phyloP scores from a whole-genome alignment of 2,329 filamentous ascomycete species.

The Pseudopithomyces chartarum region DNA sequence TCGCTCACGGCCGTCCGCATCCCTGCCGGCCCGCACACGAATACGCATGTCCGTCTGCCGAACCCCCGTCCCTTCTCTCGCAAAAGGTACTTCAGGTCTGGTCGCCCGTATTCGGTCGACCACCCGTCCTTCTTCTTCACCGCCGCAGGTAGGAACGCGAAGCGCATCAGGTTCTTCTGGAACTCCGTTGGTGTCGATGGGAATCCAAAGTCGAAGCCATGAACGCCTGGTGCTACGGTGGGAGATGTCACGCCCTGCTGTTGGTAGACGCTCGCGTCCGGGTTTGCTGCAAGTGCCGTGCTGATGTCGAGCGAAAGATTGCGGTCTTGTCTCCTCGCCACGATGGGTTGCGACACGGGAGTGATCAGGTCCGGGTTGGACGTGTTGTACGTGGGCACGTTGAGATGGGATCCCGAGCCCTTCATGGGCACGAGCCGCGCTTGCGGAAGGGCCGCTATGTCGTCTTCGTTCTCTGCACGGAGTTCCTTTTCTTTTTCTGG shows the following conservation, averaged over 20 bases:
- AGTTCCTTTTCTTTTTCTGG: constrained; percentile 79
- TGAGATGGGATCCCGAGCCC: constrained; percentile 14
- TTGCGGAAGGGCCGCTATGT: constrained; percentile 78
- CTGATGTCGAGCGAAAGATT: constrained; percentile 51
- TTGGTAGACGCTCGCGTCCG: constrained; percentile 50
- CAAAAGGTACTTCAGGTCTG: constrained; percentile 85
- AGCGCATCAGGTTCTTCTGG: constrained; percentile 88
- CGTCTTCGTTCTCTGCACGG: constrained; percentile 81
- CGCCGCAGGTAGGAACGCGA: constrained; percentile 72
- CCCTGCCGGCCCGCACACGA: constrained; percentile 85
- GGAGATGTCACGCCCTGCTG: constrained; percentile 28
- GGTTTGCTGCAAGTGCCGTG: constrained; percentile 39
- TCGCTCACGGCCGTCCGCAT: constrained; percentile 90
- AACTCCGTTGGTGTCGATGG: constrained; percentile 83
- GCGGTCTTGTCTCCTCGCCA: constrained; percentile 49
- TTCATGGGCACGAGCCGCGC: constrained; percentile 46
- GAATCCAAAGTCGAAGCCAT: constrained; percentile 66
- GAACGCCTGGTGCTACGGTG: constrained; percentile 20
- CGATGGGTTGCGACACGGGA: constrained; percentile 33
- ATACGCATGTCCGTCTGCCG: constrained; percentile 82
- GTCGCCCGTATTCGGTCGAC: constrained; percentile 90
- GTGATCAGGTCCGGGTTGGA: constrained; percentile 33
- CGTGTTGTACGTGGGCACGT: constrained; percentile 49
- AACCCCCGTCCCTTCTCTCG: constrained; percentile 82
- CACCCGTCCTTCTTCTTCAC: constrained; percentile 70